Base-by-base conservation (phyloP, 2,329 filamentous ascomycete genomes). In the Aureobasidium sp. region DNA sequence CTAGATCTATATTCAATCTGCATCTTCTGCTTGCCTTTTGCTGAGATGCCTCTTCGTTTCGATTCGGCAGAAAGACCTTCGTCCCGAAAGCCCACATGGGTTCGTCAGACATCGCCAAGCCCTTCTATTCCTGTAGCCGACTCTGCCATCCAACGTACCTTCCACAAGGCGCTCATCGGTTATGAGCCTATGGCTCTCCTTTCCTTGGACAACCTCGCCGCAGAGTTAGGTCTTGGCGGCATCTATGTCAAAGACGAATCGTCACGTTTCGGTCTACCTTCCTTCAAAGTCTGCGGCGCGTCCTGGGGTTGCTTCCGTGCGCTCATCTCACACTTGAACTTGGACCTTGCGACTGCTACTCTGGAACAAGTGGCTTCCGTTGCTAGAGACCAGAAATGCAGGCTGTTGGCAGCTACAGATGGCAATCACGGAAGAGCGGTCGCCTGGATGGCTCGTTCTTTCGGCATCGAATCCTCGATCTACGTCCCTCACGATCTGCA, bases 201-300 rank as follows among this genome's bases (percentile, higher is more conserved):
- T 9, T 66, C 75, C 0, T 76, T 91, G 0, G 75, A 79, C 0
- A 67, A 73, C 0, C 65, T 90, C 0, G 86, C 88, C 0, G 66
- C 75, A 2, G 78, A 85, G 15, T 72, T 91, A 0, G 82, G 82
- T 0, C 74, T 90, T 12, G 73, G 74, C 0, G 75, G 79, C 5
- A 77, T 92, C 3, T 79, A 86, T 41, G 69, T 91, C 65, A 93
- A 93, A 69, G 84, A 91, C 67, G 89, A 93, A 71, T 85, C 82
- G 31, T 77, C 75, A 59, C 82, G 89, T 5, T 83, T 90, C 41
- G 85, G 86, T 0, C 78, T 92, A 1, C 87, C 87, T 0, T 82
- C 88, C 0, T 93, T 92, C 78, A 94, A 94, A 73, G 89, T 92
- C 48, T 81, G 92, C 0, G 90, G 89, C 22, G 89, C 89, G 0